phyloP scores from a whole-genome alignment of 73 alveolate species.

The Urostyla sp. region DNA sequence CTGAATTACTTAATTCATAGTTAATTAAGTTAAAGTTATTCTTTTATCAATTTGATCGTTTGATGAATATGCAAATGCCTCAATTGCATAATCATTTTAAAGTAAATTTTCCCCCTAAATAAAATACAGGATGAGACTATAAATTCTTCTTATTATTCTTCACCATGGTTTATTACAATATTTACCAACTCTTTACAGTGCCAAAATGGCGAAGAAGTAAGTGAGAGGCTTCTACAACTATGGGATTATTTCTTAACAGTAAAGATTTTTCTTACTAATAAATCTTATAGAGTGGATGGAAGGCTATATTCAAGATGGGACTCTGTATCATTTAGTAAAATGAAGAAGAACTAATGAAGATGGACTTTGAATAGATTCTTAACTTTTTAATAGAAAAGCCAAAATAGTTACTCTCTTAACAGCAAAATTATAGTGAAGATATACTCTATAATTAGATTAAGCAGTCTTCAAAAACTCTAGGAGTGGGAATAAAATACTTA shows the following conservation, averaged over 20 bases:
- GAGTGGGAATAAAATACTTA: too few species aligned
- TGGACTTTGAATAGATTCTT: conserved; percentile 28
- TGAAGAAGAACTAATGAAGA: not conserved
- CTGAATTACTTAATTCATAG: conserved; percentile 73
- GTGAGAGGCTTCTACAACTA: conserved; percentile 20
- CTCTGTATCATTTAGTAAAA: conserved; percentile 6
- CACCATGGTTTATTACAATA: conserved; percentile 94
- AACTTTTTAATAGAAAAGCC: conserved; percentile 32
- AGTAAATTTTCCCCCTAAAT: not conserved
- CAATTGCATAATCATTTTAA: conserved; percentile 80
- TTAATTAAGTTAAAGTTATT: conserved; percentile 83
- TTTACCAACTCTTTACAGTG: conserved; percentile 75
- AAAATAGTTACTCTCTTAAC: not conserved
- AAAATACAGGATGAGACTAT: conserved; percentile 49
- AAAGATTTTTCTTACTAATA: not conserved
- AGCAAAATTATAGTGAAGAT: not conserved
- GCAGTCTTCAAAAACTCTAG: too few species aligned
- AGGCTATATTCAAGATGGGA: conserved; percentile 36
- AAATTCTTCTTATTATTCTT: conserved; percentile 70
- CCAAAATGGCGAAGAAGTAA: conserved; percentile 17
- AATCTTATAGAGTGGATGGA: conserved; percentile 31
- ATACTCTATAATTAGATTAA: not conserved
- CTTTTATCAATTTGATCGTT: conserved; percentile 91
- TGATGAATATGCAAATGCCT: conserved; percentile 81
- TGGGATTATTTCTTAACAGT: conserved; percentile 53